Evolutionary conservation across 305 asterid genomes (phyloP).

Genomic region (Solanum hybrid): DNA sequence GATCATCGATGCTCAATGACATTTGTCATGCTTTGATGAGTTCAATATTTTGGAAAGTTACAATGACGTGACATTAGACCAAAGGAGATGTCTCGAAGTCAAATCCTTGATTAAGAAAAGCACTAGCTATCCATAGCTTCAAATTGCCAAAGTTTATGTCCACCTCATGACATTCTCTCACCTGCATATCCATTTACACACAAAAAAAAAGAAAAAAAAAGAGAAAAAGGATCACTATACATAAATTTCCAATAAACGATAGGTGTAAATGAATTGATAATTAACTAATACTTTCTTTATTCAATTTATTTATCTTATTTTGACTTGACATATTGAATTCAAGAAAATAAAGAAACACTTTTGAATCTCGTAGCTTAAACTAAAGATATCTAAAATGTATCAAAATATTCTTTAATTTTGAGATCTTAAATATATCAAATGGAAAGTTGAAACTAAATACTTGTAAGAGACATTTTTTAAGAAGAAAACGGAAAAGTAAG

Average conservation of each 20-base stretch:
- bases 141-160: constrained; percentile 33
- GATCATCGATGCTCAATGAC: not conserved
- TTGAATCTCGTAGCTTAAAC: not conserved
- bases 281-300: not conserved
- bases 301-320: not conserved
- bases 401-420: not conserved
- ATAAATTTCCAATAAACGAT: not conserved
- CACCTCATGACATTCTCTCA: constrained; percentile 28
- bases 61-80: not conserved
- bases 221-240: not conserved
- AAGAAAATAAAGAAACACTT: not conserved
- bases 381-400: not conserved
- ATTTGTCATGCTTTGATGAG: not conserved
- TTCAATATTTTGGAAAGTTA: not conserved
- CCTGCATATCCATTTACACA: constrained; percentile 27
- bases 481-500: not conserved
- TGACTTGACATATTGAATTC: not conserved
- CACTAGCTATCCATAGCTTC: constrained; percentile 61
- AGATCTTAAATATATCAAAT: not conserved
- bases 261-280: not conserved
- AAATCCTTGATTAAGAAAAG: constrained; percentile 62
- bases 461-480: not conserved
- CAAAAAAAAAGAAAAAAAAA: too few species aligned
- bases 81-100: constrained; percentile 31
- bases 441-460: not conserved